Evolutionary conservation across 108 stramenopile genomes (phyloP).

Genomic region (Seminavis robusta): DNA sequence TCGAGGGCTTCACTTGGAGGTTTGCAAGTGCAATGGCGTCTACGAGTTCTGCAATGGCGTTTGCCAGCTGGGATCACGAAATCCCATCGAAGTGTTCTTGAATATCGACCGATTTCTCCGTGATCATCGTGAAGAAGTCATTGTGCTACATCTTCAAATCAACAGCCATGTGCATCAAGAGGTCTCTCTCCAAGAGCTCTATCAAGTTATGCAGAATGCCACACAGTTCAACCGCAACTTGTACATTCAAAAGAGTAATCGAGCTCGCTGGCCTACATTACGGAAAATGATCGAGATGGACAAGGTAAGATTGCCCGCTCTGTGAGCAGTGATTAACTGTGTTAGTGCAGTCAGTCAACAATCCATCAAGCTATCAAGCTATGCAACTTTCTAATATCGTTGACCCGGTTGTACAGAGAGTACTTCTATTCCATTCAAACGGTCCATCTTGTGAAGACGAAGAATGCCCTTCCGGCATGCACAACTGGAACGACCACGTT

Average conservation of each 20-base stretch:
- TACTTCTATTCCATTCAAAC: too few relatives aligned
- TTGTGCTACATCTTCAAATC: conserved; percentile 59
- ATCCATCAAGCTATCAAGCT: too few relatives aligned
- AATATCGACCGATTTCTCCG: conserved; percentile 48
- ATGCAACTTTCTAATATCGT: too few relatives aligned
- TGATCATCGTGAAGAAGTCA: conserved; percentile 49
- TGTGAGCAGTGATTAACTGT: too few relatives aligned
- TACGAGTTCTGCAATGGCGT: conserved; percentile 50
- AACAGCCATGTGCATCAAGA: conserved; percentile 30
- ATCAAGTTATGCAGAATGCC: conserved; percentile 13
- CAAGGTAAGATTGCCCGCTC: too few relatives aligned
- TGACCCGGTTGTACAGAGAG: too few relatives aligned
- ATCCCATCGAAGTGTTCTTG: conserved; percentile 37
- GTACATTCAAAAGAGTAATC: conserved; percentile 8
- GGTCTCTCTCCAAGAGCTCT: too few relatives aligned
- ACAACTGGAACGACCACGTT: too few relatives aligned
- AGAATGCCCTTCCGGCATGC: too few relatives aligned
- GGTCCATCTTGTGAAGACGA: too few relatives aligned
- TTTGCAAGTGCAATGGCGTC: conserved; percentile 58
- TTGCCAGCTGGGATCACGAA: conserved; percentile 52
- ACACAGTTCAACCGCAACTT: conserved; percentile 24
- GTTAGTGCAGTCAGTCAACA: too few relatives aligned
- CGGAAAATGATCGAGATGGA: conserved; percentile 36
- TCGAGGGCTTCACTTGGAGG: conserved; percentile 60
- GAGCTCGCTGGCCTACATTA: conserved; percentile 54